Base-by-base conservation (phyloP, 352 stramenopile species). In the Phytophthora pinifolia region DNA sequence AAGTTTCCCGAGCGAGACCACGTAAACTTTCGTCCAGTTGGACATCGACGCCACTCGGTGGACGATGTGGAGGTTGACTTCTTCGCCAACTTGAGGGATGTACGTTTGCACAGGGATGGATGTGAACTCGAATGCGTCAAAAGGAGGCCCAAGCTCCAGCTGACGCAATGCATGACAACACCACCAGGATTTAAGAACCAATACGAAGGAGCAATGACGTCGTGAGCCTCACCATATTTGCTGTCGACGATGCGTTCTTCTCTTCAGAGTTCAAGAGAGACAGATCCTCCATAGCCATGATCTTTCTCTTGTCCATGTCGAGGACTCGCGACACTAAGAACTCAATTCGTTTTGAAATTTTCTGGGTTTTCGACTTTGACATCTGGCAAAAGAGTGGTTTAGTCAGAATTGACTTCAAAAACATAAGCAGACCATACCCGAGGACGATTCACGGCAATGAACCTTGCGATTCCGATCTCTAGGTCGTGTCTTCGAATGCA, bases 21-120 rank as follows among this genome's bases (percentile, higher is more conserved):
- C 82, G 59, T 89, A 94, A 12, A 94, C 81, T 36, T 94, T 76
- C 3, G 81, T 90, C 83, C 82, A 92, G 51, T 88, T 84, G 44
- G 79, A 86, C 72, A 92, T 89, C n/a, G 81, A 77, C 4, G 83
- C 81, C 44, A 91, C 74, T 32, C 85, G 84, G 59, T 92, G 83
- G 9, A 94, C 76, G 8, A 79, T 76, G 43, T 75, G 76, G 10
- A 94, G 69, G 38, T 89, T 87, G 7, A 92, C 76, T 49, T 78
- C 66, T 54, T 91, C 81, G 6, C 79, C 80, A 1, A 92, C 83
- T 46, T 90, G 83, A 20, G 81, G 83, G 1, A 85, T 81, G 58
- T 89, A 91, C 32, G 65, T 88, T 50, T 92, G 79, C 32, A 94
- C 75, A 6, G 83, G 83, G 31, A 92, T 68, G 13, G 79, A 88